These are phyloP conservation scores for Phyllostachys edulis DNA, from an alignment of 176 grass and related monocot genomes.

Conservation along the genomic window DNA sequence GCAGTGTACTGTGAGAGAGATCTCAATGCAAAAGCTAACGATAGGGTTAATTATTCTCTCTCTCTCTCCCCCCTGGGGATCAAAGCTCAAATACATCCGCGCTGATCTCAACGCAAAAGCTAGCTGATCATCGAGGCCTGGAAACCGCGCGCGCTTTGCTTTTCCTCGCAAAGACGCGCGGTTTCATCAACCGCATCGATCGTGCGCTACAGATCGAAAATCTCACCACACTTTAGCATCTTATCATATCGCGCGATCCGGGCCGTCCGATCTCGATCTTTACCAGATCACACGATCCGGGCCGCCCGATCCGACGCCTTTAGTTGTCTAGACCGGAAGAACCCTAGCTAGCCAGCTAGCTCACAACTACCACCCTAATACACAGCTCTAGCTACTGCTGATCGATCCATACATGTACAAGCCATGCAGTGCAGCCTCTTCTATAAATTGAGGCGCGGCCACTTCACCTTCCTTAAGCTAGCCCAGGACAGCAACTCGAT, in stretches of 20 bases:
- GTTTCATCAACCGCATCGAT: conserved; percentile 28
- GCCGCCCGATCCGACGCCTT: conserved; percentile 39
- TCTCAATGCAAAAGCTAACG: neutral
- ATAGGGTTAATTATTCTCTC: neutral
- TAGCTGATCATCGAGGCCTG: neutral
- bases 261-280: conserved; percentile 8
- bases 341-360: conserved; percentile 23
- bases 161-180: neutral
- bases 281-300: neutral
- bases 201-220: conserved; percentile 34
- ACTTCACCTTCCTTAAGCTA: conserved; percentile 32
- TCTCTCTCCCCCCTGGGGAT: neutral
- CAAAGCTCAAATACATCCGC: neutral
- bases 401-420: neutral
- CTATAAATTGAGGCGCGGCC: conserved; percentile 49
- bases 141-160: conserved; percentile 1
- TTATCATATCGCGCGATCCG: conserved; percentile 24
- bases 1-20: too few relatives aligned
- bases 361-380: conserved; percentile 33
- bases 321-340: conserved; percentile 26
- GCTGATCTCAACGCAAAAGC: neutral
- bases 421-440: conserved; percentile 14
- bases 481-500: conserved; percentile 46
- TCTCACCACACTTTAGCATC: conserved; percentile 38
- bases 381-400: neutral